Evolutionary conservation across 805 yeast species (phyloP), one percentile per base, ranked within the genome.

Genomic region (Saccharomycopsis selenospora): DNA sequence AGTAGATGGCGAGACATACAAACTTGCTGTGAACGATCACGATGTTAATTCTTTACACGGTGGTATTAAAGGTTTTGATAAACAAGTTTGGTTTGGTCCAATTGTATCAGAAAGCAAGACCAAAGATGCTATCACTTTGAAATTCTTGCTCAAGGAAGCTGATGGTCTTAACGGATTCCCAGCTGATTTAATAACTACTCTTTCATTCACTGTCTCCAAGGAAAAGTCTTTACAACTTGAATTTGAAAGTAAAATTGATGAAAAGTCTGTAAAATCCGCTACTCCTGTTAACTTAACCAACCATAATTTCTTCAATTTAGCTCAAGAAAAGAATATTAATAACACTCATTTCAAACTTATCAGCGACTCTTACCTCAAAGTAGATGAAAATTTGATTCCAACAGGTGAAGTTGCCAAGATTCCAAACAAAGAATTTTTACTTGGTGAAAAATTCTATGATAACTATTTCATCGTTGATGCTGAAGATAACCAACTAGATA

Each of bases 131-230:
- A 62, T 59, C 38, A 59, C 62, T 5, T 65, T 65, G 18, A 66
- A 61, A 22, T 79, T 73, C 58, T 55, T 64, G 14, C 63, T 68
- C 36, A 55, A 67, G 33, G 82, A 79, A 47, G 52, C 61, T 14
- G 75, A 73, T 52, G 69, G 75, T 22, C 67, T 68, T 45, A 71
- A 76, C 51, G 84, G 82, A 11, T 80, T 77, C 63, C 86, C 86
- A 13, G 84, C 82, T 20, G 74, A 71, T 42, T 64, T 81, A 51
- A 66, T 64, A 36, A 70, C 72, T 8, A 54, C 54, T 13, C 78
- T 77, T 26, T 69, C 61, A 29, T 81, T 77, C 60, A 68, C 70
- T 23, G 56, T 78, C 27, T 63, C 59, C 3, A 58, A 59, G 10
- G 55, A 54, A 33, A 58, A 57, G 50, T 58, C 70, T n/a, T 57